Conservation (phyloP, 2,329 filamentous ascomycete species). For the Cytospora mali region DNA sequence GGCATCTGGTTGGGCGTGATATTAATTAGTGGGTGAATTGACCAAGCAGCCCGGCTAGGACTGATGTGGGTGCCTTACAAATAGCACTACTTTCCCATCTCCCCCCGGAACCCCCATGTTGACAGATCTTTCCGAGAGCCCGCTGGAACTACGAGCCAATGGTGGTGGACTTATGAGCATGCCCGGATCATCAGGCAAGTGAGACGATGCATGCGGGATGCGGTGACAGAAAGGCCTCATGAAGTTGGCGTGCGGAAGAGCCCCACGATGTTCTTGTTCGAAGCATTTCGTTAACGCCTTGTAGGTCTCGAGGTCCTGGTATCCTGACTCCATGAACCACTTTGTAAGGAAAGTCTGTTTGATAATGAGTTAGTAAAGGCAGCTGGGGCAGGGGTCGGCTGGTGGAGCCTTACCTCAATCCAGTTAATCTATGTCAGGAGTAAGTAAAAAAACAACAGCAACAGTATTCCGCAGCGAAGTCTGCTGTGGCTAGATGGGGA, state of each 20-base stretch:
- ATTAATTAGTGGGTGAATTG: too few relatives aligned
- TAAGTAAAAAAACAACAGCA: too few relatives aligned
- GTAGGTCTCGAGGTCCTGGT: constrained; percentile 63
- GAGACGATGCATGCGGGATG: constrained; percentile 40
- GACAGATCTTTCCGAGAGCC: constrained; percentile 30
- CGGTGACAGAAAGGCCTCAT: constrained; percentile 63
- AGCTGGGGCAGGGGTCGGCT: constrained; percentile 49
- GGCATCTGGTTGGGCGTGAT: constrained; percentile 54
- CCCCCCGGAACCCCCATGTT: constrained; percentile 28
- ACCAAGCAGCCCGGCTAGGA: neutral
- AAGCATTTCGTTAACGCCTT: constrained; percentile 65
- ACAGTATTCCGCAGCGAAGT: neutral
- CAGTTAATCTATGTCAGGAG: constrained; percentile 48
- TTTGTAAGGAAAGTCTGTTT: constrained; percentile 58
- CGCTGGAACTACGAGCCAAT: constrained; percentile 29
- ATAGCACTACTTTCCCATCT: constrained; percentile 38
- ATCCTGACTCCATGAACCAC: constrained; percentile 64
- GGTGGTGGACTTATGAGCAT: constrained; percentile 23
- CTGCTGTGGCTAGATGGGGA: constrained; percentile 34
- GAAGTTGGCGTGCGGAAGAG: constrained; percentile 61
- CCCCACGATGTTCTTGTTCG: constrained; percentile 62
- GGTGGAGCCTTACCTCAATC: constrained; percentile 47
- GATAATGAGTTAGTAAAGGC: constrained; percentile 34
- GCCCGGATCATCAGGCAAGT: constrained; percentile 17
- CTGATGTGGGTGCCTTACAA: constrained; percentile 13